These are phyloP conservation scores for Serendipita vermifera DNA, from an alignment of 768 basidiomycete species.

Conservation along the genomic window DNA sequence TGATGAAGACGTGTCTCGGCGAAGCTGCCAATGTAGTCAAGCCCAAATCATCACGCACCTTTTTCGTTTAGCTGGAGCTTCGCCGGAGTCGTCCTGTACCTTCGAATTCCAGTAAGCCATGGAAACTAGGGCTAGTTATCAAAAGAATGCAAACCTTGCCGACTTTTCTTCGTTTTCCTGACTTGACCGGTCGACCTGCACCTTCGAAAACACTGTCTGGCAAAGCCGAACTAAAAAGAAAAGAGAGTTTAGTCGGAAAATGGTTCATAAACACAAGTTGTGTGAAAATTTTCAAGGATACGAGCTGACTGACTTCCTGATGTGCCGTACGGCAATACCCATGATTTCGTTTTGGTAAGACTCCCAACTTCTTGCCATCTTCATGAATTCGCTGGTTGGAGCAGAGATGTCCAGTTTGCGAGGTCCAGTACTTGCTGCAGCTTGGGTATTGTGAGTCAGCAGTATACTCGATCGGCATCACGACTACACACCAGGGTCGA, in stretches of 20 bases:
- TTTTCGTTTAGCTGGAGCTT: neutral
- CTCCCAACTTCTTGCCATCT: slow-evolving; percentile 91
- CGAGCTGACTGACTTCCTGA: slow-evolving; percentile 54
- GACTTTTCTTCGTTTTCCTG: slow-evolving; percentile 59
- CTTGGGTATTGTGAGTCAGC: slow-evolving; percentile 9
- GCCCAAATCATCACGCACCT: neutral
- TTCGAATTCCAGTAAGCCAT: neutral
- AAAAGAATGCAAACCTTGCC: slow-evolving; percentile 24
- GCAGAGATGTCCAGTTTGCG: slow-evolving; percentile 91
- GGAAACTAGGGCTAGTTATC: neutral
- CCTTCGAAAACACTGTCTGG: slow-evolving; percentile 75
- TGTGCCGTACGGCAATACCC: slow-evolving; percentile 89
- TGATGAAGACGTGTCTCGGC: neutral
- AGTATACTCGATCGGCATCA: neutral
- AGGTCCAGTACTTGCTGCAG: slow-evolving; percentile 66
- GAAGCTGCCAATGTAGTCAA: neutral
- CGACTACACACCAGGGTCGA: slow-evolving; percentile 7
- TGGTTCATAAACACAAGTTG: neutral
- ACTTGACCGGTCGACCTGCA: slow-evolving; percentile 63
- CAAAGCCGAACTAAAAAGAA: slow-evolving; percentile 42
- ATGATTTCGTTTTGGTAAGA: slow-evolving; percentile 82
- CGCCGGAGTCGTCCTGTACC: neutral
- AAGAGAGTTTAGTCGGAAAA: too few species aligned
- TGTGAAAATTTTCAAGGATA: slow-evolving; percentile 13
- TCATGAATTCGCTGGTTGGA: slow-evolving; percentile 89